Base-by-base conservation (phyloP, 1,139 yeast genomes). In the Kluyveromyces sp. region DNA sequence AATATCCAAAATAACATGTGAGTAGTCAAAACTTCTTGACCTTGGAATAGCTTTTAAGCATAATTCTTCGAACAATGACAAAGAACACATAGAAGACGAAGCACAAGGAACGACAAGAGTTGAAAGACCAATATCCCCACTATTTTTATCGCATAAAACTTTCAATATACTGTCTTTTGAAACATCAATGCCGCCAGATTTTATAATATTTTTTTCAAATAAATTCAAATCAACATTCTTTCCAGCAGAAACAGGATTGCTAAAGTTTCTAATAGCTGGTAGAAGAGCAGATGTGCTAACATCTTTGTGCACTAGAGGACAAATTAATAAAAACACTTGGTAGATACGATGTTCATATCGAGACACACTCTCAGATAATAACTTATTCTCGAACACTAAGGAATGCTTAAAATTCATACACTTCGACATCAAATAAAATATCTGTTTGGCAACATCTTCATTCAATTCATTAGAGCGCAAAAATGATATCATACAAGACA, bases 401-500 rank as follows among this genome's bases (percentile, higher is more conserved):
- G 68, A 60, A 45, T 57, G 60, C 37, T 64, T 53, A 42, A 61
- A 57, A 27, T 63, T 58, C 33, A 65, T 57, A 46, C 75, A 66
- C 53, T 73, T 72, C 36, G 68, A 61, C 36, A 75, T 56, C 3
- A 74, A 60, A 43, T 70, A 74, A 36, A 72, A 71, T 29, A 76
- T 61, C 44, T 72, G 74, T 43, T 66, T 68, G 1, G 74, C 69
- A 15, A 68, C 56, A 5, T 71, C 72, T 2, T 68, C 67, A 3
- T 71, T 64, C 8, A 71, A 48, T 2, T 60, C 51, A 10, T 64
- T 55, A 31, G 62, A 65, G 26, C 58, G 61, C 39, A 77, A 60
- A 55, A 70, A 75, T 31, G 73, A 67, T 34, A 74, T 53, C 40
- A 76, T 56, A 46, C 79, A 74, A 5, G 73, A 67, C 38, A 77